Evolutionary conservation across 495 filamentous ascomycete genomes (phyloP).

Genomic region (Xylaria longipes): DNA sequence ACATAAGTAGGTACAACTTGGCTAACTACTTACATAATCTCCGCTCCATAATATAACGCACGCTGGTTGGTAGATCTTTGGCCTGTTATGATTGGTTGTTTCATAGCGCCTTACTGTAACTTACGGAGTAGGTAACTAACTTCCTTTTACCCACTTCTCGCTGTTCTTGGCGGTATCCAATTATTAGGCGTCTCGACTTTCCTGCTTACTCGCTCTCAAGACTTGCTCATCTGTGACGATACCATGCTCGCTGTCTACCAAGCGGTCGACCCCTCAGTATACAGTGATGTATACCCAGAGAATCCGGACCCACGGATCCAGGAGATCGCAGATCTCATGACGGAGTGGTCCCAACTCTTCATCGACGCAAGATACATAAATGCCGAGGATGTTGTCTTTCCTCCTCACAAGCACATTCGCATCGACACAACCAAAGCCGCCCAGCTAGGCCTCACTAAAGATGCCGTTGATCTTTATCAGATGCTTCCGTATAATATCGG

Average conservation of each 20-base stretch:
- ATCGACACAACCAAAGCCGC: slow-evolving; percentile 4
- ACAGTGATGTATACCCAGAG: slow-evolving; percentile 16
- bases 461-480: slow-evolving; percentile 14
- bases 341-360: slow-evolving; percentile 8
- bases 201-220: not conserved
- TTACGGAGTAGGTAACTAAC: not conserved
- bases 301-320: slow-evolving; percentile 7
- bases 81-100: no score
- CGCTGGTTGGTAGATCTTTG: not conserved
- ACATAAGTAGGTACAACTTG: no score
- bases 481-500: slow-evolving; percentile 14
- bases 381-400: slow-evolving; percentile 4
- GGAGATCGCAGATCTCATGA: slow-evolving; percentile 7
- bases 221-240: not conserved
- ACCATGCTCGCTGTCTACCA: not conserved
- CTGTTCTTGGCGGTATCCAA: not conserved
- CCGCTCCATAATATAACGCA: not conserved
- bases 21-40: no score
- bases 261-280: not conserved
- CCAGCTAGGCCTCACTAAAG: slow-evolving; percentile 3
- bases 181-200: not conserved
- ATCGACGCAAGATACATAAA: slow-evolving; percentile 9
- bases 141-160: not conserved
- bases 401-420: slow-evolving; percentile 7
- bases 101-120: no score